Base-by-base conservation (phyloP, 805 yeast species). In the Barnettozyma botsteinii region DNA sequence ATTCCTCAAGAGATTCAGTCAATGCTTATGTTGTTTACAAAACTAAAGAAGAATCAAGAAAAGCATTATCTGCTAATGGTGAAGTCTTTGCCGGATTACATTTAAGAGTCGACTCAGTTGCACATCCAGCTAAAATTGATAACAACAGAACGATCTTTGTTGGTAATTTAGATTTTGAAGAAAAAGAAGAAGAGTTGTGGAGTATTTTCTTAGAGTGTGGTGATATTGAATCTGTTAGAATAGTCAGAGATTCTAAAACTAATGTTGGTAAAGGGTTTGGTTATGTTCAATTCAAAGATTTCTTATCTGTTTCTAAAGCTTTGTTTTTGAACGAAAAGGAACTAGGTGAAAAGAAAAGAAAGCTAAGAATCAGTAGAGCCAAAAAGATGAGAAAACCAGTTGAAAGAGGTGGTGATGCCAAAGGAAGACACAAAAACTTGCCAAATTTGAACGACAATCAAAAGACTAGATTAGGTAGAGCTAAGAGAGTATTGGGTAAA, bases 221-320 rank as follows among this genome's bases (percentile, higher is more conserved):
- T 21, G 80, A 75, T 21, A 83, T 93, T 40, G 95, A 88, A 59
- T 81, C 84, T 47, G 96, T 93, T 24, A 77, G 99, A 61, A 74
- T 93, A 34, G 75, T 93, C 25, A 78, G 99, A 58, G 99, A 93
- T 59, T 66, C 95, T 14, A 86, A 86, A 65, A 91, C 97, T 18
- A 91, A 93, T 54, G 70, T 91, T 43, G 99, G 98, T 48, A 93
- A 93, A 65, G 99, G 99, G 6, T 89, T 93, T 66, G 98, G 96
- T 6, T 85, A 89, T 59, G 88, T 93, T 26, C 98, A 91, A 62
- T 93, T 89, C 67, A 74, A 70, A 45, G 91, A 85, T 53, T 62
- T 76, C 39, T 63, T 81, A 40, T 69, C 80, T 31, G 96, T 93
- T 9, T 79, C 80, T 47, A 84, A 85, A 57, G 97, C 96, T 1